Percentiles rank a stretch among this genome's conserved stretches.
These are phyloP conservation scores for Triticum timopheevii DNA, from an alignment of 176 grass and related monocot genomes.

Conservation along the genomic window DNA sequence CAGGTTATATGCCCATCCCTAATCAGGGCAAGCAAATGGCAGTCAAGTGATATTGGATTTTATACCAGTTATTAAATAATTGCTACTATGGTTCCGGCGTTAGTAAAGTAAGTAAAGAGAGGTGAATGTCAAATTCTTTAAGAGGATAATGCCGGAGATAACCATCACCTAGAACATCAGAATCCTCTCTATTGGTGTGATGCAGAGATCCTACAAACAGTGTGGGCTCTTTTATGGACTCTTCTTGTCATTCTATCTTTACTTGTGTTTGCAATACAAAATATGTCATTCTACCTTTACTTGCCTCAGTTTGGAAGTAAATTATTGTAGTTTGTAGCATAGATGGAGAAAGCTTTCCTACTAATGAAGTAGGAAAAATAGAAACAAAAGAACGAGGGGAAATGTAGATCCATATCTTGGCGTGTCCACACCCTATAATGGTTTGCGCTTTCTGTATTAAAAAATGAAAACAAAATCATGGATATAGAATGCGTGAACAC, in stretches of 20 bases:
- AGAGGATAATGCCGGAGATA: neutral
- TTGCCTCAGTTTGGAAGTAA: neutral
- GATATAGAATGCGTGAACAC: neutral
- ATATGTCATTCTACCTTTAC: neutral
- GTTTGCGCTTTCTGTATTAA: neutral
- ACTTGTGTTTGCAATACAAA: too few species aligned
- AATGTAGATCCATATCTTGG: neutral
- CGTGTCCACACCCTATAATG: neutral
- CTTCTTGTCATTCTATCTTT: neutral
- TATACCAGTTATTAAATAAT: neutral
- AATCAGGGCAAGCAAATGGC: neutral
- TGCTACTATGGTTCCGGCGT: neutral
- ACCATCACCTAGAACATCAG: neutral
- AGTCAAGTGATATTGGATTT: neutral
- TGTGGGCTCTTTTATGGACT: neutral
- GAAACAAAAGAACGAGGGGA: neutral
- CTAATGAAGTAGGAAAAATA: neutral
- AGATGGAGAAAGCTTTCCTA: slow-evolving; percentile 11
- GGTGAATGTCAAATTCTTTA: neutral
- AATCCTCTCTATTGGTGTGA: neutral
- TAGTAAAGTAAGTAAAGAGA: slow-evolving; percentile 3
- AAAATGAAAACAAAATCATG: neutral
- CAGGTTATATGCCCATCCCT: too few species aligned
- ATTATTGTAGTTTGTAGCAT: neutral
- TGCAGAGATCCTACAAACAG: neutral